phyloP scores from a whole-genome alignment of 2,329 filamentous ascomycete genomes.

The Chalaropsis thielavioides region DNA sequence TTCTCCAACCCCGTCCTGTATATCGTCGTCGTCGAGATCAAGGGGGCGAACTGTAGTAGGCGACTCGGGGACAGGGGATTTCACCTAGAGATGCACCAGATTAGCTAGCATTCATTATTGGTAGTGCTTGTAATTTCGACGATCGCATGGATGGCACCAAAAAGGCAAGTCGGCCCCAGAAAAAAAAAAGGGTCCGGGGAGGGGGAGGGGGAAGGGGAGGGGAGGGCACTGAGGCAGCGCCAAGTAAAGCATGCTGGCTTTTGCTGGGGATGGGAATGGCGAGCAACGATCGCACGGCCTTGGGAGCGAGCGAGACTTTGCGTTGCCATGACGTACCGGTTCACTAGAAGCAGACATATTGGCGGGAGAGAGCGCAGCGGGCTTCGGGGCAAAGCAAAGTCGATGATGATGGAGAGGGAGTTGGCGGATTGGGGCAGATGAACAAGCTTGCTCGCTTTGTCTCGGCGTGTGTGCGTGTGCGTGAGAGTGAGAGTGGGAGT shows the following conservation, averaged over 20 bases:
- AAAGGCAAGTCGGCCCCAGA: not conserved
- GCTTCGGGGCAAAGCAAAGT: not conserved
- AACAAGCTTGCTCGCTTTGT: not conserved
- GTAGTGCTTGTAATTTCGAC: not conserved
- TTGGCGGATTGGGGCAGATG: not conserved
- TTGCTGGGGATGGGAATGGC: not conserved
- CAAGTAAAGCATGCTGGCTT: not conserved
- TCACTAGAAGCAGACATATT: slow-evolving; percentile 32
- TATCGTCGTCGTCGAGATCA: slow-evolving; percentile 56
- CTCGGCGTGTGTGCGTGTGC: no score
- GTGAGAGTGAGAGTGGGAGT: no score
- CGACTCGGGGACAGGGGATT: slow-evolving; percentile 42
- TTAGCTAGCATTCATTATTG: slow-evolving; percentile 4
- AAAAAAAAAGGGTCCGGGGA: not conserved
- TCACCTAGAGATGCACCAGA: slow-evolving; percentile 26
- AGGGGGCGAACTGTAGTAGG: slow-evolving; percentile 50
- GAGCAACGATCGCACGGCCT: not conserved
- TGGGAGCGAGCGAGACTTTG: slow-evolving; percentile 20
- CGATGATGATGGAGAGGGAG: not conserved
- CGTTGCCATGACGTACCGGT: slow-evolving; percentile 25
- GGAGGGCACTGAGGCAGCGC: not conserved
- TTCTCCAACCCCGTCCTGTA: slow-evolving; percentile 42
- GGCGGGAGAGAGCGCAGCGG: slow-evolving; percentile 1
- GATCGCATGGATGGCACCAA: not conserved
- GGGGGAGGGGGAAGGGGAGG: not conserved